Evolutionary conservation across 1,139 yeast species (phyloP), one percentile per base, ranked within the genome.

Genomic region (Dujonia santamariae): DNA sequence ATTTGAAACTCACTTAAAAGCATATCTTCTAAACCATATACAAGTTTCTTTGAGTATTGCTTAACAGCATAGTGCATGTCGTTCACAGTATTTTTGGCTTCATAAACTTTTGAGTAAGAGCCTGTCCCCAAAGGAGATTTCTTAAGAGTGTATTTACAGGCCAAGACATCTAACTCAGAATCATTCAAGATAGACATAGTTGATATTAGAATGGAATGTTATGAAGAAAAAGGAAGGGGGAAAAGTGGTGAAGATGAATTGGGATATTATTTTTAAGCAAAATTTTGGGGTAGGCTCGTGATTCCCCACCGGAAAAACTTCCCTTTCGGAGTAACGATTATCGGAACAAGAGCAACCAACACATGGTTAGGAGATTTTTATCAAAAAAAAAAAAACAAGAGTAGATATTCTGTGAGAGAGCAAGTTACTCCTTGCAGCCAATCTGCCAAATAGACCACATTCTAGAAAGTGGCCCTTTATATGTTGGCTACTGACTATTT

Each of bases 1-100:
- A 77, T 74, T 7, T 65, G 59, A 43, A 79, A 74, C 53, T 79
- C 85, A 46, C 75, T 75, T 36, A 74, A 73, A 21, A 79, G 50
- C 64, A 53, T 52, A 16, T 36, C 41, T 41, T 53, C 72, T 32
- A 61, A 41, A 1, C 72, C 72, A 41, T 54, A 63, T 12, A 65
- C 51, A 19, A 61, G 47, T 30, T 46, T 51, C 36, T 65, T 67
- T 24, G 45, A 43, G 44, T 63, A 67, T 39, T 55, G 49, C 37
- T 67, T 67, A 25, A 65, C 67, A 2, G 73, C 73, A 44, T 60
- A 65, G 39, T 61, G 68, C 34, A 43, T 47, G 0, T 61, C 61
- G 2, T 62, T 64, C 19, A 42, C 28, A 20, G 39, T 55, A 37
- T 57, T 54, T 38, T 62, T 64, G 39, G 72, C 67, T 43, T 64